Percentiles rank a stretch among this genome's conserved stretches.
phyloP scores from a whole-genome alignment of 2,329 filamentous ascomycete species.

The Fusarium incarnatum region DNA sequence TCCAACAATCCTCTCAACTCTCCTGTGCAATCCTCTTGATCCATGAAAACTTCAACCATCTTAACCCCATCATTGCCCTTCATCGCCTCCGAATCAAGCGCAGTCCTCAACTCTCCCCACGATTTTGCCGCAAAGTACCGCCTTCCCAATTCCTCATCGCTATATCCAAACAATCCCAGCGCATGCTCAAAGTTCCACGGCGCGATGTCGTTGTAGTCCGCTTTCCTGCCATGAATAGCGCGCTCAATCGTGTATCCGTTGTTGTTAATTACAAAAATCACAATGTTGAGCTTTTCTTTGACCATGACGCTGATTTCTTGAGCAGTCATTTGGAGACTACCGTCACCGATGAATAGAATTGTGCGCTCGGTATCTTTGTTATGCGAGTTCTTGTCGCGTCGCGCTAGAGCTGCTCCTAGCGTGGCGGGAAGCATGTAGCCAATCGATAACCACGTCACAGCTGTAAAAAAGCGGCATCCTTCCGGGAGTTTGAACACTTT shows the following conservation, averaged over 20 bases:
- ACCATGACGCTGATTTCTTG: constrained; percentile 23
- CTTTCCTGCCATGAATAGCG: constrained; percentile 14
- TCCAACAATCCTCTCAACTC: constrained; percentile 2
- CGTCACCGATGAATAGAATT: constrained; percentile 18
- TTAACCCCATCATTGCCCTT: background rate
- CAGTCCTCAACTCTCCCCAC: constrained; percentile 4
- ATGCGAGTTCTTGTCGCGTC: background rate
- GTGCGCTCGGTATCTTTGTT: background rate
- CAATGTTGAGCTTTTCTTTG: constrained; percentile 17
- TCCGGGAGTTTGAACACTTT: constrained; percentile 1
- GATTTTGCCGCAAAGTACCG: constrained; percentile 1
- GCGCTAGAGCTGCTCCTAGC: constrained; percentile 10
- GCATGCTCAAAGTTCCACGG: constrained; percentile 18
- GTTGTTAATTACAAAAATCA: constrained; percentile 20
- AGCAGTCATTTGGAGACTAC: constrained; percentile 17
- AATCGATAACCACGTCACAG: constrained; percentile 21
- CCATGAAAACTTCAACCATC: constrained; percentile 22
- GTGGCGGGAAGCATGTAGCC: constrained; percentile 28
- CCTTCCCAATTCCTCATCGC: background rate
- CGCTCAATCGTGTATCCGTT: constrained; percentile 26
- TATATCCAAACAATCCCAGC: constrained; percentile 10
- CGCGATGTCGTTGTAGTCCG: constrained; percentile 18
- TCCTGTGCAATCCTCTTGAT: constrained; percentile 15
- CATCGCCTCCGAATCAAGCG: background rate
- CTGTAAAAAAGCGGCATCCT: constrained; percentile 3